A percentile compares a stretch with the other conserved stretches of the same genome.
Conservation (phyloP, 2,329 filamentous ascomycete species). For the Fusarium citri region DNA sequence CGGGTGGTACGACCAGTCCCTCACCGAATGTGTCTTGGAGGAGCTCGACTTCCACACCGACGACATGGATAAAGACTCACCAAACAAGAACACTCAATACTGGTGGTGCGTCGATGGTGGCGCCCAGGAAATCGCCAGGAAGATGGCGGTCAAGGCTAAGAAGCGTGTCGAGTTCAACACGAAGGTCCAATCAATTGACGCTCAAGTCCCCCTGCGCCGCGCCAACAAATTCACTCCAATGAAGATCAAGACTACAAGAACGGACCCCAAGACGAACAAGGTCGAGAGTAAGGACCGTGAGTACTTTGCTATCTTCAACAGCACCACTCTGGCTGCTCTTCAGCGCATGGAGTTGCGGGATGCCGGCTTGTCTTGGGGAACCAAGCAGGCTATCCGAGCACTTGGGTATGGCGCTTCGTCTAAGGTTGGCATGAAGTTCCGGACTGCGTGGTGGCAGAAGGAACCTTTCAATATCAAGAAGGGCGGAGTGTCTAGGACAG, state of each 20-base stretch:
- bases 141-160: background rate
- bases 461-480: background rate
- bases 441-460: conserved; percentile 14
- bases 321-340: conserved; percentile 1
- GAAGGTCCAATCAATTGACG: background rate
- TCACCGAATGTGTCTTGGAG: conserved; percentile 14
- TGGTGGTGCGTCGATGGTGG: conserved; percentile 19
- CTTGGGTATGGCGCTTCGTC: conserved; percentile 6
- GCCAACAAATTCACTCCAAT: background rate
- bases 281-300: background rate
- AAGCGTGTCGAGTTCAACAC: background rate
- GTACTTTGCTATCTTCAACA: conserved; percentile 10
- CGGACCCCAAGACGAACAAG: background rate
- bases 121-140: conserved; percentile 13
- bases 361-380: background rate
- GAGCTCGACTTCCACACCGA: conserved; percentile 6
- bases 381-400: conserved; percentile 20
- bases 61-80: background rate
- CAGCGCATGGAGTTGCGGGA: background rate
- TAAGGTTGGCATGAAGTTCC: conserved; percentile 22
- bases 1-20: conserved; percentile 20
- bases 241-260: background rate
- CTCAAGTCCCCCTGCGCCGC: background rate
- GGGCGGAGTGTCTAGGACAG: conserved; percentile 1
- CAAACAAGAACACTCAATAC: background rate